A percentile compares a stretch with the other conserved stretches of the same genome.
These are phyloP conservation scores for Lactarius evosmus DNA, from an alignment of 768 basidiomycete species.

Conservation along the genomic window DNA sequence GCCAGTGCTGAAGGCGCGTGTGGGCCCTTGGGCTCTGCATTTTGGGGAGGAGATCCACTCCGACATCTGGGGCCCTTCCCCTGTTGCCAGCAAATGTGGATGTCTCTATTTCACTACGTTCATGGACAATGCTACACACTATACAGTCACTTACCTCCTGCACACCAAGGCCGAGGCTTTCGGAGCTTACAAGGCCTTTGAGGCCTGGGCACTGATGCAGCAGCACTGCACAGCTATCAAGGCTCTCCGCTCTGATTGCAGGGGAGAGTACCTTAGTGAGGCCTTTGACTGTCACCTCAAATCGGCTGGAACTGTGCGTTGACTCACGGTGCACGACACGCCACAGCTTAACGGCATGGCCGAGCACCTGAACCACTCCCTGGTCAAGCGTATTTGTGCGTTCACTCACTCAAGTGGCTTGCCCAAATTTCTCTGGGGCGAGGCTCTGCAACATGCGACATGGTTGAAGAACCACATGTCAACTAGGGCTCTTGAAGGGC, in stretches of 20 bases:
- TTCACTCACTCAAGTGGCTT: slow-evolving; percentile 5
- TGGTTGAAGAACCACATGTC: slow-evolving; percentile 40
- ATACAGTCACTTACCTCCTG: no score
- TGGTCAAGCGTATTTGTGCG: slow-evolving; percentile 34
- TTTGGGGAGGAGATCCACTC: neutral
- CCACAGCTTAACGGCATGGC: slow-evolving; percentile 40
- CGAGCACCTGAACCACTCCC: slow-evolving; percentile 39
- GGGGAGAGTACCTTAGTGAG: no score
- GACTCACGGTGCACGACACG: neutral
- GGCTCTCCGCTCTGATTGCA: no score
- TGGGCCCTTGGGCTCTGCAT: neutral
- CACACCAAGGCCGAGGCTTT: no score
- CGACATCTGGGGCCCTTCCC: neutral
- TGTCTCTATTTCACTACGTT: no score
- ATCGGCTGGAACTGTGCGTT: neutral
- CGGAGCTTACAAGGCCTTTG: no score
- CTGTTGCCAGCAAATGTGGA: no score
- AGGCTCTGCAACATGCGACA: slow-evolving; percentile 31
- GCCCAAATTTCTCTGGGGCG: slow-evolving; percentile 14
- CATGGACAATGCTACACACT: no score
- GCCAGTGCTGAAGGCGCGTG: neutral
- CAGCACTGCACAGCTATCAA: no score
- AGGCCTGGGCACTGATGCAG: no score
- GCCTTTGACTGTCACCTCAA: neutral
- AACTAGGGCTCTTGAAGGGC: slow-evolving; percentile 32